Evolutionary conservation across 768 basidiomycete genomes (phyloP).

Genomic region (Collybia nuda): DNA sequence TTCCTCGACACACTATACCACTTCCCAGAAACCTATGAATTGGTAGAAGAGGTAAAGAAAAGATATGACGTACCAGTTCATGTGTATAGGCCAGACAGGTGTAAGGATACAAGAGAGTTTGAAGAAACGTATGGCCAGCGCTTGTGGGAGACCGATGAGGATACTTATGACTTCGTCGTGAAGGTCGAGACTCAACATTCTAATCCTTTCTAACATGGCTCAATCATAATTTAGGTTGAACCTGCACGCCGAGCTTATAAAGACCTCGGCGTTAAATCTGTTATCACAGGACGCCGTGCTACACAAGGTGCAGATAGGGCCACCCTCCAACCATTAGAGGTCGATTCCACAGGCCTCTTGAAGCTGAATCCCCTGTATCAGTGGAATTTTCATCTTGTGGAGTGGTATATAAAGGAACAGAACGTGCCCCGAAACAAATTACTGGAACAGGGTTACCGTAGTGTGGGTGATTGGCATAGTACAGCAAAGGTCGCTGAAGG

Average conservation of each 20-base stretch:
- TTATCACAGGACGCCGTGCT: constrained; percentile 93
- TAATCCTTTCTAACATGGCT: neutral
- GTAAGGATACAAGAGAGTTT: constrained; percentile 68
- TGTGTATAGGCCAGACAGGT: constrained; percentile 78
- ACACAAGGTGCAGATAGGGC: constrained; percentile 93
- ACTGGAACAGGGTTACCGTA: constrained; percentile 88
- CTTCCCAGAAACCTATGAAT: constrained; percentile 89
- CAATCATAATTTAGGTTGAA: constrained; percentile 64
- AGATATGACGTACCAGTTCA: constrained; percentile 73
- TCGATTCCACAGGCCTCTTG: constrained; percentile 85
- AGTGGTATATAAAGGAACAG: constrained; percentile 81
- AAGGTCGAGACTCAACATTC: constrained; percentile 60
- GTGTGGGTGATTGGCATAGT: constrained; percentile 98
- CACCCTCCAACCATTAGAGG: constrained; percentile 79
- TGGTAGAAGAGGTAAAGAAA: constrained; percentile 78
- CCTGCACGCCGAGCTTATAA: constrained; percentile 88
- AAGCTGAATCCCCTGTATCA: constrained; percentile 93
- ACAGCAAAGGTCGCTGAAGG: constrained; percentile 70
- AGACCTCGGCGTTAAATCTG: constrained; percentile 72
- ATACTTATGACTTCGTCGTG: constrained; percentile 85
- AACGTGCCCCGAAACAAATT: constrained; percentile 87
- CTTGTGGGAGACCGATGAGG: constrained; percentile 88
- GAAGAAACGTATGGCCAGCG: constrained; percentile 75
- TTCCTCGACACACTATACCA: constrained; percentile 98
- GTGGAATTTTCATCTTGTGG: constrained; percentile 85